These are phyloP conservation scores for Candida pseudofarinosa DNA, from an alignment of 805 yeast species.

Conservation along the genomic window DNA sequence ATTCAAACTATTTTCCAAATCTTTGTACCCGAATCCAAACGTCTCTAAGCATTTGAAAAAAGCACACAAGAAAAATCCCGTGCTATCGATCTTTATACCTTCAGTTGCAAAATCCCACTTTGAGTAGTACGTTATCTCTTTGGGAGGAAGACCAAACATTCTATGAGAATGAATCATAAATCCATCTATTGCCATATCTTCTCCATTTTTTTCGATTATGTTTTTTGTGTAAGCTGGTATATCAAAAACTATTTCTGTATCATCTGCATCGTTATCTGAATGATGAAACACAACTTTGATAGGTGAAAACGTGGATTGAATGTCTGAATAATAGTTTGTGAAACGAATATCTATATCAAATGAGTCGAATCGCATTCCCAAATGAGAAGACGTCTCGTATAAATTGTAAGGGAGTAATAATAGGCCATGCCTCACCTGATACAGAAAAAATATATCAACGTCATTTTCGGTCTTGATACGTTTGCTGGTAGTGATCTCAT, in stretches of 20 bases:
- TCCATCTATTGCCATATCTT: conserved; percentile 56
- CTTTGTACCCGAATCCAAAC: conserved; percentile 61
- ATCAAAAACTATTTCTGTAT: conserved; percentile 19
- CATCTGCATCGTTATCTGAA: conserved; percentile 15
- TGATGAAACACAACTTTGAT: conserved; percentile 34
- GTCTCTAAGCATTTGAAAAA: conserved; percentile 41
- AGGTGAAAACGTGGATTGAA: conserved; percentile 72
- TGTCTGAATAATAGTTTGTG: conserved; percentile 89
- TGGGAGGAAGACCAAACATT: conserved; percentile 89
- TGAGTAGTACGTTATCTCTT: conserved; percentile 82
- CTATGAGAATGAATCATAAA: conserved; percentile 78
- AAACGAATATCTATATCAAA: conserved; percentile 80
- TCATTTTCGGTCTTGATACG: conserved; percentile 60
- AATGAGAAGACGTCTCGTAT: conserved; percentile 59
- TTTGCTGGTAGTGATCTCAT: conserved; percentile 28
- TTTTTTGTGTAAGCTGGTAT: conserved; percentile 18
- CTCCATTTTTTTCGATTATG: conserved; percentile 10
- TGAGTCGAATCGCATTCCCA: conserved; percentile 59
- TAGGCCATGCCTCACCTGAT: conserved; percentile 66
- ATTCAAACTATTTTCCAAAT: conserved; percentile 71
- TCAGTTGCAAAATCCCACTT: conserved; percentile 85
- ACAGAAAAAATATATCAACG: conserved; percentile 69
- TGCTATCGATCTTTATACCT: conserved; percentile 48
- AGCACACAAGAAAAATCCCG: conserved; percentile 42
- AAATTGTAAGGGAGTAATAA: conserved; percentile 68